These are phyloP conservation scores for Cladorrhinum sp. DNA, from an alignment of 2,329 filamentous ascomycete genomes.

Conservation along the genomic window DNA sequence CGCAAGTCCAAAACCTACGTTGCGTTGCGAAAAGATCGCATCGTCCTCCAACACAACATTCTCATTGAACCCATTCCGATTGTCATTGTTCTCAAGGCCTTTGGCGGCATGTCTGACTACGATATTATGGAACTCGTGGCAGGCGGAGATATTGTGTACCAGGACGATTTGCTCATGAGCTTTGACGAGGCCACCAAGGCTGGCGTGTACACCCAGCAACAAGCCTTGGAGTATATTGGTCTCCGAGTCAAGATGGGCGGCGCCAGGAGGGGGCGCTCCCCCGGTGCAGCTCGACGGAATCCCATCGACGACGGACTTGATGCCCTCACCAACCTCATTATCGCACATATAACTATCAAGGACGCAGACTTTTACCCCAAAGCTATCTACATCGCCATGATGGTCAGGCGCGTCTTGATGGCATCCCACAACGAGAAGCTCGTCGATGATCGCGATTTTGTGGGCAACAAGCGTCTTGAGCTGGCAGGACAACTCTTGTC, in stretches of 20 bases:
- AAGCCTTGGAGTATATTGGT: slow-evolving; percentile 91
- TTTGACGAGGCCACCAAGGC: slow-evolving; percentile 87
- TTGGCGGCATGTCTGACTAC: slow-evolving; percentile 90
- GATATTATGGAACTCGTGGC: slow-evolving; percentile 91
- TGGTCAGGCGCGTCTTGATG: slow-evolving; percentile 95
- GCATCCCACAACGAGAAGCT: slow-evolving; percentile 83
- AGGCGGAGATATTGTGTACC: slow-evolving; percentile 81
- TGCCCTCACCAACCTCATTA: slow-evolving; percentile 85
- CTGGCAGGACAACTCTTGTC: slow-evolving; percentile 91
- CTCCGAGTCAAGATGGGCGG: slow-evolving; percentile 83
- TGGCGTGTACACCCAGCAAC: slow-evolving; percentile 87
- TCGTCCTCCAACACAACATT: slow-evolving; percentile 89
- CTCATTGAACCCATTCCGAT: slow-evolving; percentile 92
- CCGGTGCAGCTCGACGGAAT: slow-evolving; percentile 59
- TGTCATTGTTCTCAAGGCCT: slow-evolving; percentile 85
- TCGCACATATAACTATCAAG: slow-evolving; percentile 89
- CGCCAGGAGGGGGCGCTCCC: slow-evolving; percentile 42
- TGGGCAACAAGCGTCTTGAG: slow-evolving; percentile 95
- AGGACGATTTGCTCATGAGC: slow-evolving; percentile 93
- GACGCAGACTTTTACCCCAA: slow-evolving; percentile 96
- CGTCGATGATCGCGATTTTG: slow-evolving; percentile 95
- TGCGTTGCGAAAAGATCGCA: slow-evolving; percentile 86
- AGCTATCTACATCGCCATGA: slow-evolving; percentile 91
- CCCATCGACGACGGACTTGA: slow-evolving; percentile 90
- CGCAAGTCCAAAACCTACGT: slow-evolving; percentile 98